Evolutionary conservation across 495 filamentous ascomycete species (phyloP), one percentile per base, ranked within the genome.

Genomic region (Aspergillus asperescens): DNA sequence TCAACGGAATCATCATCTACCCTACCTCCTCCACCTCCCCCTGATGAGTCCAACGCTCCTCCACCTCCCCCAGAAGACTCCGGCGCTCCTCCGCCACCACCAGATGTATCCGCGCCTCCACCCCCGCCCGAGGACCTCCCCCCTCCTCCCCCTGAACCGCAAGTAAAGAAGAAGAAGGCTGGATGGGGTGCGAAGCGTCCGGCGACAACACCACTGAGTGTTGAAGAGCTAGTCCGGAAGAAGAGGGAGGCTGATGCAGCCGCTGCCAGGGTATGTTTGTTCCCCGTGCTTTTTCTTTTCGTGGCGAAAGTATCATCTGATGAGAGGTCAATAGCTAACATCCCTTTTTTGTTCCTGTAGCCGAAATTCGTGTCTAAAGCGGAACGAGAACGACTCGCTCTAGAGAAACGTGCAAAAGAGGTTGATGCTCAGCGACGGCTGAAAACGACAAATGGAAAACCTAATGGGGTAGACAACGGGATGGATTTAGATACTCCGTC

Each of bases 281-380:
- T 13, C 18, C 28, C 1, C 16, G 20, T 9, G 13, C 7, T 48
- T 13, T 15, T 37, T n/a, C 31, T 39, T 16, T 35, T 28, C 8
- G 7, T 45, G 25, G 42, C 42, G 32, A 32, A 46, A 32, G 0
- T 12, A 13, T 28, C 10, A 1, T 9, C 20, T 0, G 31, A 22
- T n/a, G 23, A 23, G 13, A 24, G 29, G 43, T 50, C 28, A 19
- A 19, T 62, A 47, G 57, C 59, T 55, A 54, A 53, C 52, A 53
- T 35, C 43, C 56, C 27, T 55, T 59, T 52, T 59, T 34, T 48
- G 16, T 48, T 45, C 32, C n/a, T 63, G 28, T 63, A 95, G 81
- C 94, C 94, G 3, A 91, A 92, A 73, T 98, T 95, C 65, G 71
- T 98, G 9, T 86, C 89, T 3, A 96, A 91, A 75, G 87, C 87